A percentile compares a stretch with the other conserved stretches of the same genome.
phyloP scores from a whole-genome alignment of 1,139 yeast species.

The Blastobotrys persicus region DNA sequence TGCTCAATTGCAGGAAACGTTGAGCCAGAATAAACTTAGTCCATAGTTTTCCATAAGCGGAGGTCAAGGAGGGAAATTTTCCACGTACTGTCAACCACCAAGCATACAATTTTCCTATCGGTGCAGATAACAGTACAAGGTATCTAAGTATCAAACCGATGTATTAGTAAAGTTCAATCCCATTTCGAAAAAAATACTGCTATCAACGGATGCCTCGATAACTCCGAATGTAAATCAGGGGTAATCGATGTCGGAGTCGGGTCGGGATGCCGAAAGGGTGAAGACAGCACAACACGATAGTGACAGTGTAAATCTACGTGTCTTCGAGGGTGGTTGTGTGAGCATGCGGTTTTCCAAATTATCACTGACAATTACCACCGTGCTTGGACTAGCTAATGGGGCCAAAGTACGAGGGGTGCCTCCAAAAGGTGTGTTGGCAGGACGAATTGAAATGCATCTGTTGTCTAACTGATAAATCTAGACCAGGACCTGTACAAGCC shows the following conservation, averaged over 20 bases:
- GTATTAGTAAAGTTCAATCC: too few relatives aligned
- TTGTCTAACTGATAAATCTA: not conserved
- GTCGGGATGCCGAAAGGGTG: not conserved
- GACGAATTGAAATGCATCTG: not conserved
- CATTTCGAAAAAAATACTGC: too few relatives aligned
- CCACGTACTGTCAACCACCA: too few relatives aligned
- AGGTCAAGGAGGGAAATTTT: too few relatives aligned
- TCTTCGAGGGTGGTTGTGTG: not conserved
- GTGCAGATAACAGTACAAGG: too few relatives aligned
- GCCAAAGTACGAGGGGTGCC: slow-evolving; percentile 10
- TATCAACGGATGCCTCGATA: too few relatives aligned
- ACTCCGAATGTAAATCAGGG: not conserved
- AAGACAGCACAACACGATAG: not conserved
- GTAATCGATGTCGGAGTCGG: not conserved
- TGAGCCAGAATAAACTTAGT: too few relatives aligned
- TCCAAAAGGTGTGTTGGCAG: slow-evolving; percentile 3
- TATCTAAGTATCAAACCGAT: too few relatives aligned
- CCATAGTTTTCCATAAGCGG: too few relatives aligned
- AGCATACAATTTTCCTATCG: too few relatives aligned
- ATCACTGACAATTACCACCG: not conserved
- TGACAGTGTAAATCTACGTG: not conserved
- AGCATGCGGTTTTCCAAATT: not conserved
- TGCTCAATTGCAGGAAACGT: too few relatives aligned
- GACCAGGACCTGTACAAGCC: slow-evolving; percentile 54
- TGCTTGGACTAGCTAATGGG: slow-evolving; percentile 6